Percentiles rank a stretch among this genome's conserved stretches.
phyloP scores from a whole-genome alignment of 2,329 filamentous ascomycete genomes.

The Aspergillus ustus region DNA sequence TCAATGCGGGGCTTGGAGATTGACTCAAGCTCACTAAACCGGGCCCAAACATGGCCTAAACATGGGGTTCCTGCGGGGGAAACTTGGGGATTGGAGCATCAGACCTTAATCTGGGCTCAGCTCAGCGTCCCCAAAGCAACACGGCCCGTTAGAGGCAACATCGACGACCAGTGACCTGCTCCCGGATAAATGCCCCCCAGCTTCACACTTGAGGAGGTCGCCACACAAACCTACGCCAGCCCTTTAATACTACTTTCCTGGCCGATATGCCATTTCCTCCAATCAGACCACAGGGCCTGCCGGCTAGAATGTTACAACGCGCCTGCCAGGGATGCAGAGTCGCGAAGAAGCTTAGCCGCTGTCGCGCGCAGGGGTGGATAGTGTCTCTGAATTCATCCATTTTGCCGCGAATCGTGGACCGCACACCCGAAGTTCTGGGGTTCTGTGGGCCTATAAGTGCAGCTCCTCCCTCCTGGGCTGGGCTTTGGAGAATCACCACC shows the following conservation, averaged over 20 bases:
- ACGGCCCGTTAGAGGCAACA: not conserved
- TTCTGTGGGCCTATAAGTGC: not conserved
- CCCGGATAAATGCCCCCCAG: not conserved
- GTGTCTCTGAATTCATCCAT: conserved; percentile 8
- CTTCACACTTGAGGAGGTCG: not conserved
- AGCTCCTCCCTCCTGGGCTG: not conserved
- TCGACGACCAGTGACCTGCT: not conserved
- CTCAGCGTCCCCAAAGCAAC: not conserved
- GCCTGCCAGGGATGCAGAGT: not conserved
- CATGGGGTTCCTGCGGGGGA: not conserved
- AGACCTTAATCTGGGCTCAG: not conserved
- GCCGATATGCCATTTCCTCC: not conserved
- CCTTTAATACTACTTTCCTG: not conserved
- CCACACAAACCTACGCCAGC: not conserved
- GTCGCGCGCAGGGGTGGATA: not conserved
- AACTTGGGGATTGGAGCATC: not conserved
- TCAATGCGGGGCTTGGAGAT: not conserved
- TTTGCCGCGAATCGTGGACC: conserved; percentile 4
- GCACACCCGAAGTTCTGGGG: not conserved
- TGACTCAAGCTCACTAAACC: not conserved
- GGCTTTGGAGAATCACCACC: not conserved
- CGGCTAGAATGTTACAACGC: not conserved
- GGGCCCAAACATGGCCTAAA: not conserved
- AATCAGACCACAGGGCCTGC: not conserved
- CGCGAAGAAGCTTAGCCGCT: not conserved